Conservation (phyloP, 176 grass and related monocot genomes). For the Bonia amplexicaulis region DNA sequence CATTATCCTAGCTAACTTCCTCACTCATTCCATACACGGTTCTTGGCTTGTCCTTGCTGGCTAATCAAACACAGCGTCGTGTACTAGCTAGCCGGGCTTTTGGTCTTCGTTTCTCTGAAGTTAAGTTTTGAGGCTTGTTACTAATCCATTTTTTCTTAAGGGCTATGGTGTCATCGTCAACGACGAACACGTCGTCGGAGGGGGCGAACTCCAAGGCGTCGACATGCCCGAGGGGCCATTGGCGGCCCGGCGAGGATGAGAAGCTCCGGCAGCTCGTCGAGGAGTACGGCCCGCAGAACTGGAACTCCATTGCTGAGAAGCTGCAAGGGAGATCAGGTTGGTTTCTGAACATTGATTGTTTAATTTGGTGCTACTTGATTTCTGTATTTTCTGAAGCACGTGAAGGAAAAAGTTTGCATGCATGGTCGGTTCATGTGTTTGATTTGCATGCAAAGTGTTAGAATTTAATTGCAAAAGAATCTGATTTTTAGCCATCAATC, state of each 20-base stretch:
- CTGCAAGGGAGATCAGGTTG: conserved; percentile 72
- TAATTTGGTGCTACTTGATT: not conserved
- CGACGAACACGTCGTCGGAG: conserved; percentile 36
- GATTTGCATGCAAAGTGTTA: not conserved
- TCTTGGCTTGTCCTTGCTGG: not conserved
- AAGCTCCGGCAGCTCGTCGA: conserved; percentile 57
- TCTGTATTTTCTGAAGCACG: not conserved
- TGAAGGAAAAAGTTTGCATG: not conserved
- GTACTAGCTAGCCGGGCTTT: not conserved
- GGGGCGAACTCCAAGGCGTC: conserved; percentile 24
- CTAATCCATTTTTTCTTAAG: not conserved
- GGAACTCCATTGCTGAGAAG: conserved; percentile 86
- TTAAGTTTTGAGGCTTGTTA: not conserved
- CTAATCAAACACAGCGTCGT: not conserved
- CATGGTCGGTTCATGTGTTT: not conserved
- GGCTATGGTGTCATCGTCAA: conserved; percentile 48
- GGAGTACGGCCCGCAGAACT: conserved; percentile 69
- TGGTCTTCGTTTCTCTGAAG: not conserved
- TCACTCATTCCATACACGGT: not conserved
- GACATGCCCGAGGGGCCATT: conserved; percentile 54
- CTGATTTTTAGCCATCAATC: not conserved
- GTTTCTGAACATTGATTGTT: not conserved
- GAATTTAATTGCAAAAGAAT: not conserved
- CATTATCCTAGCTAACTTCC: not conserved
- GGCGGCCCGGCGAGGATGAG: conserved; percentile 74